Evolutionary conservation across 2,329 filamentous ascomycete genomes (phyloP), one percentile per base, ranked within the genome.

Genomic region (Lachnellula suecica): DNA sequence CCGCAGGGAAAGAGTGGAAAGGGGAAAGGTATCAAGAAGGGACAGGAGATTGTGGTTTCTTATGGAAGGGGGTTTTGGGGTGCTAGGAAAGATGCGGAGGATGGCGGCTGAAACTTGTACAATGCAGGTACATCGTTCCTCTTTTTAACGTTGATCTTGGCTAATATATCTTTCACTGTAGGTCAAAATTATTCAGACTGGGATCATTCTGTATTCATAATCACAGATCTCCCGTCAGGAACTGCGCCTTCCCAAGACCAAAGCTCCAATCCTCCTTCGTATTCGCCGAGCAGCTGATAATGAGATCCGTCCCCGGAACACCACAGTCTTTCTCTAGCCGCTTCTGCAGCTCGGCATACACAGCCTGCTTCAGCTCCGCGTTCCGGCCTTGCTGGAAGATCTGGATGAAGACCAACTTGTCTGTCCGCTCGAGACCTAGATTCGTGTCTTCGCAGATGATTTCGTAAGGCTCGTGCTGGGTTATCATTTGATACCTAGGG

Each of bases 31-130:
- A 77, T 85, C 24, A 74, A 64, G 44, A 83, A 79, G 68, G 83
- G 83, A 2, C 76, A 84, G 54, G 84, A 87, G 72, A 80, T 87
- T 48, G 64, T 86, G 47, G 80, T 87, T 11, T 85, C 81, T 58
- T 87, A 87, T 62, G 84, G 83, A 5, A 87, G 83, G 66, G 84
- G 84, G 1, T 87, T 88, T 58, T 87, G 84, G 82, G 72, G 73
- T 19, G 74, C 72, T 64, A 75, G 71, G 67, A 76, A 68, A 60
- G 70, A 31, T 34, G 31, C n/a, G 4, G 68, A 51, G 24, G 48
- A 29, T 20, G 5, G 20, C 22, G 22, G 38, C 19, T 27, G 47
- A 24, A 15, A 17, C 8, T 41, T 11, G 17, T 17, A 19, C 4
- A 35, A 4, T 17, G 10, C 53, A 51, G 17, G 47, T 29, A 13